Evolutionary conservation across 345 rosid genomes (phyloP), one percentile per base, ranked within the genome.

Genomic region (Melaleuca quinquenervia): DNA sequence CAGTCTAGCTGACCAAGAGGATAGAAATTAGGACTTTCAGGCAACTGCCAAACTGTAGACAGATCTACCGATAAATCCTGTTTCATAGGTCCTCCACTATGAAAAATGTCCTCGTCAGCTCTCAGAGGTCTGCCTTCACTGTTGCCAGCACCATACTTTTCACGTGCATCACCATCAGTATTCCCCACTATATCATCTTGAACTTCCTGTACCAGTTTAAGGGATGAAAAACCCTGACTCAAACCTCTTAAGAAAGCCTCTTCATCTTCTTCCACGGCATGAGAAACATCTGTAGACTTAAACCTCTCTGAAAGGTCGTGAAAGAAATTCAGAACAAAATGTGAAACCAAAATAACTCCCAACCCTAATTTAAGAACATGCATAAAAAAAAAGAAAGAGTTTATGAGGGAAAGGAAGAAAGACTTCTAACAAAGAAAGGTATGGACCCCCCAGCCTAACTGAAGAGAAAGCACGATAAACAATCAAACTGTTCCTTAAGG

Each of bases 1-100:
- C 99, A 97, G 86, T 96, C 96, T 86, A 91, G 93, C 92, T 97
- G 99, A 88, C 94, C 98, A 88, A 97, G 97, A 82, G 95, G 95
- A 87, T 90, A 91, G 88, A 93, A 90, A 75, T 88, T 88, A 24
- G 90, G 90, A 80, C 88, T 89, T 48, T 86, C 89, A 5, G 92
- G 93, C 82, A 93, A 91, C 89, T 91, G 89, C 95, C 94, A 91
- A 64, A 90, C 87, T 62, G 90, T 82, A 83, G 92, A 89, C 84
- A 90, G 84, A 90, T 89, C 92, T 36, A 83, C 75, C 50, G 44
- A 58, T 50, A 84, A 50, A 82, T 91, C 93, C 88, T 92, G 89
- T 86, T 92, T 93, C 95, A 95, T 88, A 83, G 95, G 95, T 86
- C 91, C 98, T 84, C 94, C 94, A 92, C 91, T 89, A 88, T 89